phyloP scores from a whole-genome alignment of 192 early-diverging fungal genomes.

The Anaeromyces robustus region DNA sequence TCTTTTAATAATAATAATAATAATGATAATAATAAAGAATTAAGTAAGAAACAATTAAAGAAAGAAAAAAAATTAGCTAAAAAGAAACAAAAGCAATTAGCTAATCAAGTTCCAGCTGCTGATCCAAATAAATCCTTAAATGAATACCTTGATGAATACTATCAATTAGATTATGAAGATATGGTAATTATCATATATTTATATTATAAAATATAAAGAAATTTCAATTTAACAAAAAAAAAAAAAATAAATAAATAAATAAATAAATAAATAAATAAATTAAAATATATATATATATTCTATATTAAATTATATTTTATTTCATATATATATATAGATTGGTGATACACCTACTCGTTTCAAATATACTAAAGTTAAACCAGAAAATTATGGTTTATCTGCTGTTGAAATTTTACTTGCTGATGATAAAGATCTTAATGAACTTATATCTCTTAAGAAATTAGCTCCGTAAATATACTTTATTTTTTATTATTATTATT shows the following conservation, averaged over 20 bases:
- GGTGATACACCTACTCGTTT: slow-evolving; percentile 77
- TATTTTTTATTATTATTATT: background rate
- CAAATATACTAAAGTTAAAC: slow-evolving; percentile 74
- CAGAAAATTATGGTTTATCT: slow-evolving; percentile 59
- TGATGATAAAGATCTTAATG: slow-evolving; percentile 73
- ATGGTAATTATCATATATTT: no score
- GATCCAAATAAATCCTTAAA: slow-evolving; percentile 18
- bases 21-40: background rate
- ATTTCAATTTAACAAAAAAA: no score
- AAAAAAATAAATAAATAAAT: background rate
- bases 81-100: slow-evolving; percentile 12
- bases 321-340: slow-evolving; percentile 4
- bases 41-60: slow-evolving; percentile 14
- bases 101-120: slow-evolving; percentile 7
- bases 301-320: background rate
- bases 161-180: slow-evolving; percentile 85
- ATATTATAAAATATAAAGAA: no score
- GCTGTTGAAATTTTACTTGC: slow-evolving; percentile 79
- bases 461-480: slow-evolving; percentile 60
- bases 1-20: no score
- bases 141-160: slow-evolving; percentile 76
- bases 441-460: slow-evolving; percentile 68
- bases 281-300: background rate
- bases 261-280: no score
- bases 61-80: slow-evolving; percentile 14